Conservation (phyloP, 306 rosid genomes). For the Amphicarpaea edgeworthii region DNA sequence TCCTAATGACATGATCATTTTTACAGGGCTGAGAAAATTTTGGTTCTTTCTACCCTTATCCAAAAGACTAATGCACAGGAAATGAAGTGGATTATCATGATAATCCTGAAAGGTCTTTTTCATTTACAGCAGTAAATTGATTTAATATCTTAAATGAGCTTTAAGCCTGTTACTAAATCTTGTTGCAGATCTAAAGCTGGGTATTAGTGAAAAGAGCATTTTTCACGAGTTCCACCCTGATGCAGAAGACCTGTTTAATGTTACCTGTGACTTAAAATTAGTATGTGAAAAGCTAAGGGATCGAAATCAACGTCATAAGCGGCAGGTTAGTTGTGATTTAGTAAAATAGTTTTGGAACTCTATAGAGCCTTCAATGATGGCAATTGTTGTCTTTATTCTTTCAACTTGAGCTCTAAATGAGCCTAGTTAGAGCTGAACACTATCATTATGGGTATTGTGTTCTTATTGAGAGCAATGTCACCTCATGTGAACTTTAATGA, state of each 20-base stretch:
- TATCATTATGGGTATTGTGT: not conserved
- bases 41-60: slow-evolving; percentile 80
- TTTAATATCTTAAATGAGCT: slow-evolving; percentile 32
- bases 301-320: slow-evolving; percentile 83
- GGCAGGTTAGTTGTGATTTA: slow-evolving; percentile 67
- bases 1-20: slow-evolving; percentile 43
- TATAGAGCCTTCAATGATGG: not conserved
- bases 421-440: not conserved
- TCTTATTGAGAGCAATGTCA: not conserved
- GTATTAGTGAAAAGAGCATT: slow-evolving; percentile 91
- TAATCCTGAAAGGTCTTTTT: slow-evolving; percentile 81
- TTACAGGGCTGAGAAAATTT: slow-evolving; percentile 75
- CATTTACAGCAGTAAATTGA: slow-evolving; percentile 29
- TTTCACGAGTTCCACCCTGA: slow-evolving; percentile 97
- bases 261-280: slow-evolving; percentile 94
- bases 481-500: not conserved
- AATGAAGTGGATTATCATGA: slow-evolving; percentile 99
- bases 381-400: not conserved
- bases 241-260: slow-evolving; percentile 97
- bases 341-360: slow-evolving; percentile 1
- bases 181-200: slow-evolving; percentile 83
- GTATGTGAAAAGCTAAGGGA: slow-evolving; percentile 93
- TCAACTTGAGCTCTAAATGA: not conserved
- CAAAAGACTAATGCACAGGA: slow-evolving; percentile 90
- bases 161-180: slow-evolving; percentile 25